Evolutionary conservation across 2,329 filamentous ascomycete genomes (phyloP), one percentile per base, ranked within the genome.

Genomic region (Cladosporium sp.): DNA sequence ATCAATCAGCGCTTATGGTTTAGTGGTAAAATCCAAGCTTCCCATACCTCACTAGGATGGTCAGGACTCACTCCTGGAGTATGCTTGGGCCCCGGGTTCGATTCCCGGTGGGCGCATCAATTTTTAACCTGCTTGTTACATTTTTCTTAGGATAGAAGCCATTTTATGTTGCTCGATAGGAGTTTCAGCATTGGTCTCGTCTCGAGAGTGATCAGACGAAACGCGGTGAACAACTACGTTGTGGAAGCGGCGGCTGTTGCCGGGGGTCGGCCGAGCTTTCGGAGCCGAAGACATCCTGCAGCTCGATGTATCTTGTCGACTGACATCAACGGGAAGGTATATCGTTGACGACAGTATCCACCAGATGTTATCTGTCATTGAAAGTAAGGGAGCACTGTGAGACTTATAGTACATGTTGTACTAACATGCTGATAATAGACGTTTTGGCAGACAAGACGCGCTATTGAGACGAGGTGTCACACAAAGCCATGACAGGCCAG

Each of bases 11-110:
- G 25, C 25, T 28, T n/a, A 34, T 62, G 60, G 60, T 63, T 63
- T 63, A 63, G 60, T 63, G 60, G 60, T 63, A 63, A 63, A 63
- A 63, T 63, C 60, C 60, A 32, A 46, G 60, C 60, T 63, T 63
- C 60, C 60, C 60, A 63, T 63, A 11, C 16, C 8, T 18, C 21
- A 56, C 18, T n/a, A 56, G 13, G 58, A 54, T 63, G 60, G 60
- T 32, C 48, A 46, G 23, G 48, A 58, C 13, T 26, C 6, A 54
- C 2, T 56, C 32, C 23, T 58, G 56, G 36, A 58, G 16, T 2
- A 13, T 62, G 60, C 60, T 46, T 32, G 60, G 60, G 60, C 60
- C 60, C 60, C 60, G 60, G 60, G 60, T 63, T 63, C 60, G 60
- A 63, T 63, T 63, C 60, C 60, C 60, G 60, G 60, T 28, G 23